phyloP scores from a whole-genome alignment of 2,329 filamentous ascomycete genomes.

The Claviceps sp. region DNA sequence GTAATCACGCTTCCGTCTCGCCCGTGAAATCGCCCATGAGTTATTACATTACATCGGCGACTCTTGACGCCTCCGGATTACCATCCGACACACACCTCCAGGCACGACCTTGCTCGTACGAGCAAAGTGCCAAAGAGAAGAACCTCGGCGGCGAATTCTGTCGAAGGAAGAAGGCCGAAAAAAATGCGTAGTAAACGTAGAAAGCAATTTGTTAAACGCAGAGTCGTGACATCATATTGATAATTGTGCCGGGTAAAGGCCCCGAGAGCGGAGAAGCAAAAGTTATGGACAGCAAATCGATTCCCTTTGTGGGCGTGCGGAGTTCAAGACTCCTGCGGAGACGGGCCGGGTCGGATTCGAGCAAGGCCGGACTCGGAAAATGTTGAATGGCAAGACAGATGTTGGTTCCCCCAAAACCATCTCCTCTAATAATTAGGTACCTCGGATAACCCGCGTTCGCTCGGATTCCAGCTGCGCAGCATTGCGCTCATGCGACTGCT shows the following conservation, averaged over 20 bases:
- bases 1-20: background rate
- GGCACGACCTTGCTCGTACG: background rate
- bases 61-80: conserved; percentile 4
- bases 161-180: background rate
- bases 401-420: background rate
- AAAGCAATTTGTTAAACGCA: background rate
- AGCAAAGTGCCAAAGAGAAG: background rate
- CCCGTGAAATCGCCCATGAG: background rate
- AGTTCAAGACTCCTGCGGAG: background rate
- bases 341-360: background rate
- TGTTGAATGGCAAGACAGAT: background rate
- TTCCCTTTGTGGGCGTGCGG: background rate
- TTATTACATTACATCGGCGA: conserved; percentile 10
- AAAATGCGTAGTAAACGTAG: too few relatives aligned
- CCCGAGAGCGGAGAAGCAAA: background rate
- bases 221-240: conserved; percentile 9
- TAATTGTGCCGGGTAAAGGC: background rate
- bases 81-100: background rate
- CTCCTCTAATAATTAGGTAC: conserved; percentile 43
- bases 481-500: conserved; percentile 90
- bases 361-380: background rate
- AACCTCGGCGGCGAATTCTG: background rate
- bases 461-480: conserved; percentile 84
- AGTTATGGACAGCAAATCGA: background rate
- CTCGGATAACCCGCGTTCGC: conserved; percentile 86